Base-by-base conservation (phyloP, 2,329 filamentous ascomycete genomes). In the Curvularia sp. region DNA sequence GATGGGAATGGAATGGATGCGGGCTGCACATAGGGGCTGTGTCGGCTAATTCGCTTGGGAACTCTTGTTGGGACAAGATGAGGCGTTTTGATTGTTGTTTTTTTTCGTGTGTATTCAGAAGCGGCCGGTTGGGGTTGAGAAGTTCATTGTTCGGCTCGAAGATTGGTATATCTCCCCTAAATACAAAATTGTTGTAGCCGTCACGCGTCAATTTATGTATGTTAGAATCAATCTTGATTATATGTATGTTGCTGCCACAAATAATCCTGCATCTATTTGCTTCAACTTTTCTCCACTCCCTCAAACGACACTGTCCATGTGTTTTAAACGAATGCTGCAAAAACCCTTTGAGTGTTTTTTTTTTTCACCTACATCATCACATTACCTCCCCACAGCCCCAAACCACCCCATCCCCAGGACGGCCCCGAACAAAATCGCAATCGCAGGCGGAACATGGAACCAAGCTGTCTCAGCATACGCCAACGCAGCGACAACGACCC, bases 401-500 rank as follows among this genome's bases (percentile, higher is more conserved):
- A 73, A 80, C 77, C 78, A 79, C 1, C 70, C 64, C 47, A 80
- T 42, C 0, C 79, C 78, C 57, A 79, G 59, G 2, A 76, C 65
- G 6, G 74, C 77, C 2, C 79, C 79, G 9, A 78, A 53, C 5
- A 79, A 18, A 52, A 80, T 80, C 3, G 79, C 77, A 28, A 74
- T 18, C 0, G 78, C 73, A n/a, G 78, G 74, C 10, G 75, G 71
- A 1, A 80, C 57, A n/a, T 66, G 64, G 49, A 80, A 80, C 73
- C 77, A 78, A 27, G 73, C 74, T 30, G 72, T 77, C 30, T 76
- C 77, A 0, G 76, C 76, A 64, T 79, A 81, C 7, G 74, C 74
- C 6, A 79, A 55, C 1, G 77, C 75, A 28, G 77, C 72, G 21
- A 80, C 74, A n/a, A 80, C 79, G 0, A 80, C 78, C 79, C 79